Evolutionary conservation across 1,284 basidiomycete species (phyloP).

Genomic region (Caloboletus inedulis): DNA sequence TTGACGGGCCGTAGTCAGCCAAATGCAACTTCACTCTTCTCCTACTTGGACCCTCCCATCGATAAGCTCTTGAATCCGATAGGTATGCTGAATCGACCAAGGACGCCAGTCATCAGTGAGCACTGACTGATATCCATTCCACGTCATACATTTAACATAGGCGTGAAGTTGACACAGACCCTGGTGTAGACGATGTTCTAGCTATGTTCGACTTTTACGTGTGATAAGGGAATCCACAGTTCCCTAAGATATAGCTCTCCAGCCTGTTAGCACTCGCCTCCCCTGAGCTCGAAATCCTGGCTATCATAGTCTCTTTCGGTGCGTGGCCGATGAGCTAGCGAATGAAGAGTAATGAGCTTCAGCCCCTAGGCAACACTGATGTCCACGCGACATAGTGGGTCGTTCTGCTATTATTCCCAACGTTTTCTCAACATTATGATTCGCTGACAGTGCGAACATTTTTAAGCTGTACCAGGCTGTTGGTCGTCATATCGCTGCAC

Average conservation of each 20-base stretch:
- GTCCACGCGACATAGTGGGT: constrained; percentile 56
- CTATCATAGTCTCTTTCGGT: constrained; percentile 79
- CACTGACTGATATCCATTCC: not conserved
- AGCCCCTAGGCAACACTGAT: constrained; percentile 65
- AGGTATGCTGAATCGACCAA: constrained; percentile 15
- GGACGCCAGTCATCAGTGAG: constrained; percentile 59
- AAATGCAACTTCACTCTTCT: not conserved
- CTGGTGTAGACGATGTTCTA: constrained; percentile 90
- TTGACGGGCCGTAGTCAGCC: not conserved
- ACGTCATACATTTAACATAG: constrained; percentile 7
- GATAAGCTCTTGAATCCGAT: not conserved
- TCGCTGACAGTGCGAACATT: constrained; percentile 62
- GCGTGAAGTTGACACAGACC: constrained; percentile 69
- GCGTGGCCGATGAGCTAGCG: constrained; percentile 20
- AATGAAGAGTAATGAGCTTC: not conserved
- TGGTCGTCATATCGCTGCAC: constrained; percentile 56
- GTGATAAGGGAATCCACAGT: not conserved
- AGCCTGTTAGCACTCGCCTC: constrained; percentile 71
- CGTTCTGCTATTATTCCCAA: not conserved
- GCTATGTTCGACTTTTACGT: constrained; percentile 48
- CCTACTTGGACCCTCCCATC: not conserved
- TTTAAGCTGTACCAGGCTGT: constrained; percentile 77
- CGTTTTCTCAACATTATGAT: constrained; percentile 13
- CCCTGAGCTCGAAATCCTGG: constrained; percentile 75
- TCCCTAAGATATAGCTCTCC: constrained; percentile 14